phyloP scores from a whole-genome alignment of 192 early-diverging fungal species.

The Umbelopsis ramanniana region DNA sequence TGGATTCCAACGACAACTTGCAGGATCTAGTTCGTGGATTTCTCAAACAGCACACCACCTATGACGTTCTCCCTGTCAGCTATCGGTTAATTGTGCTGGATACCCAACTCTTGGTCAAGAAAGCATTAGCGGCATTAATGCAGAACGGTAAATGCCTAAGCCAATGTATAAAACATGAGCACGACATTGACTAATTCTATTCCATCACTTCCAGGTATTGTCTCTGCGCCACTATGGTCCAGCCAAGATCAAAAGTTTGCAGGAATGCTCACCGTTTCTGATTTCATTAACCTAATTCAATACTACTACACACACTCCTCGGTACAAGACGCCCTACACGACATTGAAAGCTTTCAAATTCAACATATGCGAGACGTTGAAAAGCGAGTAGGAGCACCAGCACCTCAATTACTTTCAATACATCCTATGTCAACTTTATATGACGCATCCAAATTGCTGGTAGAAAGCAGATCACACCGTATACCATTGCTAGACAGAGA shows the following conservation, averaged over 20 bases:
- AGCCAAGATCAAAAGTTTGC: slow-evolving; percentile 78
- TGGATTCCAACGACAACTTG: slow-evolving; percentile 22
- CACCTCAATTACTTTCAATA: slow-evolving; percentile 72
- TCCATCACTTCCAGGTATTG: slow-evolving; percentile 67
- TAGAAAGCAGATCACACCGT: slow-evolving; percentile 84
- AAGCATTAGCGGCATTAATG: slow-evolving; percentile 88
- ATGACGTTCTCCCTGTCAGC: slow-evolving; percentile 90
- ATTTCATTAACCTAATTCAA: slow-evolving; percentile 93
- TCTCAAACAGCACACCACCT: slow-evolving; percentile 84
- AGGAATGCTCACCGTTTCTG: slow-evolving; percentile 96
- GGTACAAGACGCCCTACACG: slow-evolving; percentile 80
- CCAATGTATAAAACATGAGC: not conserved
- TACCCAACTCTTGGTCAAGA: slow-evolving; percentile 86
- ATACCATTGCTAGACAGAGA: slow-evolving; percentile 89
- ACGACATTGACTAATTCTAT: not conserved
- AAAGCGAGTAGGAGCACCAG: slow-evolving; percentile 57
- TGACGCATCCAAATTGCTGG: slow-evolving; percentile 80
- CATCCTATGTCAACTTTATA: slow-evolving; percentile 87
- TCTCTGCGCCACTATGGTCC: slow-evolving; percentile 93
- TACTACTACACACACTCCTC: slow-evolving; percentile 88
- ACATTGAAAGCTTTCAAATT: slow-evolving; percentile 84
- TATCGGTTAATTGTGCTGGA: slow-evolving; percentile 93
- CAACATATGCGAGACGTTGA: slow-evolving; percentile 69
- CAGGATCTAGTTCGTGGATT: slow-evolving; percentile 46
- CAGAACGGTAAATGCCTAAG: slow-evolving; percentile 77